phyloP scores from a whole-genome alignment of 2,329 filamentous ascomycete species.

The Furcasterigmium sp. region DNA sequence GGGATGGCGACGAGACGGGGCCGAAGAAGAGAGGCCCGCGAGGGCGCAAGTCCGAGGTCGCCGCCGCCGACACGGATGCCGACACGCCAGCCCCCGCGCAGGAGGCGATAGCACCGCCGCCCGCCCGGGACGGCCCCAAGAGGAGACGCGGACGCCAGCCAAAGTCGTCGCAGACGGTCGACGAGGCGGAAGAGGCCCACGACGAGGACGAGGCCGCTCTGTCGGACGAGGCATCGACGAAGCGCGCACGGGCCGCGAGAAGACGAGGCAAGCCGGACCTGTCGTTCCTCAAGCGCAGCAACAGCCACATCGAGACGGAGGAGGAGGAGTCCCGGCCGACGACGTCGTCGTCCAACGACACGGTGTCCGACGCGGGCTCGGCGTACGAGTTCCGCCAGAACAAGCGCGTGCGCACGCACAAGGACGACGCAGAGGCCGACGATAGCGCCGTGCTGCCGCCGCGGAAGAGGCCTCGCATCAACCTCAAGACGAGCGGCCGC shows the following conservation, averaged over 20 bases:
- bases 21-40: constrained; percentile 8
- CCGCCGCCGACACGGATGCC: constrained; percentile 9
- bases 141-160: constrained; percentile 12
- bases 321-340: constrained; percentile 45
- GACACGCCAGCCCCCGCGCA: constrained; percentile 7
- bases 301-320: constrained; percentile 2
- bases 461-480: constrained; percentile 23
- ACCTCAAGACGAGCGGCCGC: constrained; percentile 8
- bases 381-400: constrained; percentile 11
- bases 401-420: constrained; percentile 50
- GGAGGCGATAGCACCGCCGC: constrained; percentile 6
- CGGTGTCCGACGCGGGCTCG: constrained; percentile 19
- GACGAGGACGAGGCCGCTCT: neutral
- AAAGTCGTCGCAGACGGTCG: constrained; percentile 6
- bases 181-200: neutral
- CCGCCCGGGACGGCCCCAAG: too few relatives aligned
- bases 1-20: constrained; percentile 3
- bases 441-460: constrained; percentile 30
- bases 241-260: constrained; percentile 8
- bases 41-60: constrained; percentile 4
- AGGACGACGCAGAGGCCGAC: constrained; percentile 39
- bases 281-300: neutral
- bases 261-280: constrained; percentile 5
- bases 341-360: constrained; percentile 48
- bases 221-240: constrained; percentile 5